These are phyloP conservation scores for Mycena venus DNA, from an alignment of 768 basidiomycete species.

Conservation along the genomic window DNA sequence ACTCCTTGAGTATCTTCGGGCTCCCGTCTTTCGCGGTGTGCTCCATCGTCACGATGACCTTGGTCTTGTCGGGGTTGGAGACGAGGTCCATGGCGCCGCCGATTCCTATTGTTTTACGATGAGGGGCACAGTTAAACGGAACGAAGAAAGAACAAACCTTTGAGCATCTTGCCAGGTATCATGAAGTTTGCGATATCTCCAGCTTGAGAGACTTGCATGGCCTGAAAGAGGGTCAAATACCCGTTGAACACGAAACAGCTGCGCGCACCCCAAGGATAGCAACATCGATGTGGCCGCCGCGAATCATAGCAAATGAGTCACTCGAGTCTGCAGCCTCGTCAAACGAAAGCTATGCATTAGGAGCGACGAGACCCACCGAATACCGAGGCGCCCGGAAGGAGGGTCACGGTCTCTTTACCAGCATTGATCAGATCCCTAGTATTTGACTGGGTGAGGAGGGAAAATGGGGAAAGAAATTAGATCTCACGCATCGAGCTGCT, in stretches of 20 bases:
- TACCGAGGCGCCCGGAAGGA: constrained; percentile 91
- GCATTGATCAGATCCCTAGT: constrained; percentile 92
- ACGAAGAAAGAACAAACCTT: constrained; percentile 60
- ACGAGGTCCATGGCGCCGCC: constrained; percentile 98
- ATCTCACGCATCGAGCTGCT: constrained; percentile 84
- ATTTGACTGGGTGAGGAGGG: constrained; percentile 9
- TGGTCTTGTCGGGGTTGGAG: constrained; percentile 96
- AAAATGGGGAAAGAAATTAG: neutral
- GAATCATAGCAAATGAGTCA: constrained; percentile 98
- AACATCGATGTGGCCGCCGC: constrained; percentile 95
- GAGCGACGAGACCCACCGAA: constrained; percentile 71
- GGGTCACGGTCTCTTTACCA: constrained; percentile 94
- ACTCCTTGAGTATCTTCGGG: constrained; percentile 88
- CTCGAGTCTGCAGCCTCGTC: constrained; percentile 72
- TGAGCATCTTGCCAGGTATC: constrained; percentile 95
- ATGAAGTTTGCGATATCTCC: constrained; percentile 98
- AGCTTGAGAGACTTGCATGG: constrained; percentile 94
- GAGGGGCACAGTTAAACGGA: neutral
- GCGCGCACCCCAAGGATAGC: constrained; percentile 87
- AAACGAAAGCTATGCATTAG: constrained; percentile 12
- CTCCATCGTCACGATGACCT: constrained; percentile 91
- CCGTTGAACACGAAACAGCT: constrained; percentile 26
- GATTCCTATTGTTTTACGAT: constrained; percentile 68
- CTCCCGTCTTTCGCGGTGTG: constrained; percentile 92
- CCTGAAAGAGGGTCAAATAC: constrained; percentile 58